Evolutionary conservation across 73 alveolate genomes (phyloP).

Genomic region (Blepharisma japonicum): DNA sequence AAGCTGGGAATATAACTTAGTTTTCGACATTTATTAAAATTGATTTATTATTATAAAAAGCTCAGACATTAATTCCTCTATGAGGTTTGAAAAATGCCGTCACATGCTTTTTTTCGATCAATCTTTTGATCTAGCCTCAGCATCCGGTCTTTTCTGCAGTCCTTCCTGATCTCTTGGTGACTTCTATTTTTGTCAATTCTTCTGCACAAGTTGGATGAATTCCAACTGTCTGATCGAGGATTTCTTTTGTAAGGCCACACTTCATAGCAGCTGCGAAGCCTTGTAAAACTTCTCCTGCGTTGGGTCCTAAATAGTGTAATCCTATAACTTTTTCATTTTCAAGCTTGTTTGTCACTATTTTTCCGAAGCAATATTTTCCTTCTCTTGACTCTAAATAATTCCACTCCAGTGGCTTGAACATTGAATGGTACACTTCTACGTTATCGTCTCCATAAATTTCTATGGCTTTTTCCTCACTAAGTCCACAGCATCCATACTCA

Average conservation of each 20-base stretch:
- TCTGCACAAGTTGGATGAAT: constrained; percentile 99
- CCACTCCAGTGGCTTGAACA: constrained; percentile 95
- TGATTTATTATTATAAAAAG: too few species aligned
- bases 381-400: constrained; percentile 69
- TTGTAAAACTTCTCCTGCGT: constrained; percentile 99
- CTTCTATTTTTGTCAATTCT: constrained; percentile 65
- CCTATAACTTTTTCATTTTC: constrained; percentile 91
- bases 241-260: constrained; percentile 90
- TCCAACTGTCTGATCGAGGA: constrained; percentile 88
- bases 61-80: too few species aligned
- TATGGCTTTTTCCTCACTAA: constrained; percentile 84
- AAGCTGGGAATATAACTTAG: too few species aligned
- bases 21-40: too few species aligned
- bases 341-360: constrained; percentile 68
- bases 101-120: background rate
- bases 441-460: constrained; percentile 76
- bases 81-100: constrained; percentile 5
- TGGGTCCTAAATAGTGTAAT: constrained; percentile 92
- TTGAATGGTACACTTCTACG: constrained; percentile 80
- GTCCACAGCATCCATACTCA: constrained; percentile 95
- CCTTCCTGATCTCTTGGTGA: constrained; percentile 62
- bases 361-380: constrained; percentile 75
- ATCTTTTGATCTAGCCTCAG: constrained; percentile 64
- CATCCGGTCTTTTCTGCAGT: constrained; percentile 84
- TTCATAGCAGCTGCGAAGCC: constrained; percentile 98